Base-by-base conservation (phyloP, 176 grass and related monocot genomes). In the Olyra latifolia region DNA sequence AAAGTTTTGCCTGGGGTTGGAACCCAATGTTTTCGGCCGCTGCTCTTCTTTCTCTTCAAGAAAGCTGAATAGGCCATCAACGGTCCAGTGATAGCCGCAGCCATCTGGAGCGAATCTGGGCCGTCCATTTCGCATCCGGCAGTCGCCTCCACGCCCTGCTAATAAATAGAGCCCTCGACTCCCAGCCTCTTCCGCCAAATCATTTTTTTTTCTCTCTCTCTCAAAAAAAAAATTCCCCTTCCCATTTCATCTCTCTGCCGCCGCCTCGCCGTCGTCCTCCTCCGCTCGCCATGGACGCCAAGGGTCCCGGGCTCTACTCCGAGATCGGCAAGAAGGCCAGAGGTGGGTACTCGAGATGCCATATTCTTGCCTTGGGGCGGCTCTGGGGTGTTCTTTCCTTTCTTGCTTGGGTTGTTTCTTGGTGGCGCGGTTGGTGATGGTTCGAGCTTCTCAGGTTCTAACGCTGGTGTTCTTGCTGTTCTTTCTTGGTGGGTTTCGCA, bases 251-350 rank as follows among this genome's bases (percentile, higher is more conserved):
- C n/a, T n/a, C n/a, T n/a, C n/a, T n/a, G n/a, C 71, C 11, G 46
- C 19, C 35, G 35, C 71, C 62, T 20, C 19, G 53, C 28, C 65
- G 11, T 7, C 10, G 3, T 17, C 25, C 69, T 20, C 16, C 69
- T 13, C 72, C 50, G 7, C 19, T 53, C 19, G 19, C 20, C 20
- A 55, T 22, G 20, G 20, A 4, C 20, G 14, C 13, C 46, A 28
- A 44, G 5, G 87, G 87, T 50, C 92, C 88, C 2, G 88, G 92
- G 44, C 80, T 91, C 67, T 94, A 94, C 79, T 39, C 80, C 9
- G 88, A 75, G 39, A 91, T 94, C 70, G 88, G 92, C 27, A 89
- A 91, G 83, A 89, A 84, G 77, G 83, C 92, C 6, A 86, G 92
- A 81, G 88, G 92, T 35, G 32, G 32, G 32, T n/a, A n/a, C n/a